phyloP scores from a whole-genome alignment of 2,329 filamentous ascomycete species.

The Ceratocystis colombiana region DNA sequence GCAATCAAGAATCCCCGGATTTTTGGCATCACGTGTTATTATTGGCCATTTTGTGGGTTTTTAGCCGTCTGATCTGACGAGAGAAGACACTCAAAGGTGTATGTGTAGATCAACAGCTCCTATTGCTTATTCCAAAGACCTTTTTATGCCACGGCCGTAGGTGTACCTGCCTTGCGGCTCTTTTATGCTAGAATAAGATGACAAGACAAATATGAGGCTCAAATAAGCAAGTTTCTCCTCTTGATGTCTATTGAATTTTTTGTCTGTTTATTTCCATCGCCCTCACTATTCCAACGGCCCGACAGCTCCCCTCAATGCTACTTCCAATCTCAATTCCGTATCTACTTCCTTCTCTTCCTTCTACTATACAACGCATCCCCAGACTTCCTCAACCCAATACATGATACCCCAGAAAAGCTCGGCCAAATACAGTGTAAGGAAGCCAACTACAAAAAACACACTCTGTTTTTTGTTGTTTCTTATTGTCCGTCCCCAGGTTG shows the following conservation, averaged over 20 bases:
- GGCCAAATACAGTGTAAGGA: background rate
- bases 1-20: background rate
- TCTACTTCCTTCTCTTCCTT: background rate
- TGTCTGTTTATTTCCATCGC: background rate
- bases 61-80: background rate
- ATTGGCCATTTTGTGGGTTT: background rate
- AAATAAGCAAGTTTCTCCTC: too few relatives aligned
- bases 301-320: background rate
- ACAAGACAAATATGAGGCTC: too few relatives aligned
- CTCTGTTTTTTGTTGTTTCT: background rate
- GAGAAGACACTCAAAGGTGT: background rate
- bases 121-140: too few relatives aligned
- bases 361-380: background rate
- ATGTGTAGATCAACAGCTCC: too few relatives aligned
- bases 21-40: background rate
- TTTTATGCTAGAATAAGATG: background rate
- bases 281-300: background rate
- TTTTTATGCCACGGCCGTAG: background rate
- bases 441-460: background rate
- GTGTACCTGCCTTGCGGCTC: background rate
- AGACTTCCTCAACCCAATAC: background rate
- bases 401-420: slow-evolving; percentile 5
- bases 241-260: background rate
- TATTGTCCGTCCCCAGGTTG: background rate
- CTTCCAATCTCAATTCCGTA: too few relatives aligned